A percentile compares a stretch with the other conserved stretches of the same genome.
These are phyloP conservation scores for Phlyctochytrium arcticum DNA, from an alignment of 192 early-diverging fungal genomes.

Conservation along the genomic window DNA sequence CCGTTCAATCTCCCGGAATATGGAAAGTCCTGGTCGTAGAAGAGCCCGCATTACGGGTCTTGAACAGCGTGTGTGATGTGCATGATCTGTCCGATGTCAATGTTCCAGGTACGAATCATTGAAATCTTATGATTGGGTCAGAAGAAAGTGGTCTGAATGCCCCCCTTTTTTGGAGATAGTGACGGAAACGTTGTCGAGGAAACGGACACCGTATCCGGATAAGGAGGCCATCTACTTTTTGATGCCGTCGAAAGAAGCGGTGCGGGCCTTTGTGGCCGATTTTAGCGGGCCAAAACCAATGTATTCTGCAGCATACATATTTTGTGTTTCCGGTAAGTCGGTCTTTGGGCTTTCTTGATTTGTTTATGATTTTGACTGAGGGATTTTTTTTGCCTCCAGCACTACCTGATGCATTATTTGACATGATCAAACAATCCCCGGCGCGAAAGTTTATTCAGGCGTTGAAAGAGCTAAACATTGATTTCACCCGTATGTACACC, in stretches of 20 bases:
- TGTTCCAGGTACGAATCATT: slow-evolving; percentile 59
- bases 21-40: slow-evolving; percentile 82
- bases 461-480: slow-evolving; percentile 45
- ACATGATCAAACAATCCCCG: slow-evolving; percentile 50
- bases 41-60: slow-evolving; percentile 59
- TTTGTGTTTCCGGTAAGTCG: slow-evolving; percentile 45
- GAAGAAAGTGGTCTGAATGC: too few relatives aligned
- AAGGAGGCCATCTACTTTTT: slow-evolving; percentile 64
- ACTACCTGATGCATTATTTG: slow-evolving; percentile 61
- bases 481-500: slow-evolving; percentile 43
- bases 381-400: slow-evolving; percentile 37
- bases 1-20: slow-evolving; percentile 63
- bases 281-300: slow-evolving; percentile 45
- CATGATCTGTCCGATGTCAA: slow-evolving; percentile 70
- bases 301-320: slow-evolving; percentile 52
- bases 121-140: too few relatives aligned
- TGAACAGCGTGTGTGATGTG: slow-evolving; percentile 74
- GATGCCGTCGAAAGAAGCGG: slow-evolving; percentile 35
- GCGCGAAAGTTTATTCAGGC: slow-evolving; percentile 34
- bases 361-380: background rate
- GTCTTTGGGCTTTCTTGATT: slow-evolving; percentile 2
- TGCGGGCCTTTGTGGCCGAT: slow-evolving; percentile 46
- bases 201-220: slow-evolving; percentile 47
- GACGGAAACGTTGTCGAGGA: slow-evolving; percentile 41
- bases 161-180: too few relatives aligned